A percentile compares a stretch with the other conserved stretches of the same genome.
Evolutionary conservation across 805 yeast genomes (phyloP).

Genomic region (Lachancea mirantina): DNA sequence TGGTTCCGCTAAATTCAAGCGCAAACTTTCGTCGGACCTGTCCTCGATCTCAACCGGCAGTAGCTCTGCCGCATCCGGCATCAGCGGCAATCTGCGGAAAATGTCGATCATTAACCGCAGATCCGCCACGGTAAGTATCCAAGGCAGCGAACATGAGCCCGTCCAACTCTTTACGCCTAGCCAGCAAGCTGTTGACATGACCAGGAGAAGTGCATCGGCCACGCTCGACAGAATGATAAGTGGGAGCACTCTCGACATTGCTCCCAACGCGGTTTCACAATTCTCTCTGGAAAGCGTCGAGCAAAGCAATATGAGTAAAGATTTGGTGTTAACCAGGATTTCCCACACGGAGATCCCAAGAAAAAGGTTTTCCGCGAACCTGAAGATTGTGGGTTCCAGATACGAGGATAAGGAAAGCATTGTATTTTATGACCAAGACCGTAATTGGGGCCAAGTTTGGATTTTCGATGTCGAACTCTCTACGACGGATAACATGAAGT

Average conservation of each 20-base stretch:
- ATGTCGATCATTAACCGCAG: conserved; percentile 20
- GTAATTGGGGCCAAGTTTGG: conserved; percentile 42
- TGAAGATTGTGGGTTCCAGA: conserved; percentile 35
- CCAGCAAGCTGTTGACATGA: conserved; percentile 2
- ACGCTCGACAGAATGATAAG: conserved; percentile 25
- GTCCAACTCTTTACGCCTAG: conserved; percentile 21
- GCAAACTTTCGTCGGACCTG: too few relatives aligned
- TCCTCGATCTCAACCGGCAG: neutral
- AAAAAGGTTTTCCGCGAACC: conserved; percentile 24
- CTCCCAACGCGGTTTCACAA: conserved; percentile 15
- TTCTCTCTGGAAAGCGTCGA: conserved; percentile 8
- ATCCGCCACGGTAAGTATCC: conserved; percentile 12
- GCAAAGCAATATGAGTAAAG: conserved; percentile 45
- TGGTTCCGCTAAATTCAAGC: too few relatives aligned
- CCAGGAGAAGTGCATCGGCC: conserved; percentile 24
- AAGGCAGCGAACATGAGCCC: conserved; percentile 1
- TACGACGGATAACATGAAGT: conserved; percentile 20
- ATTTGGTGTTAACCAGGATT: conserved; percentile 60
- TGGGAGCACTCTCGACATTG: conserved; percentile 8
- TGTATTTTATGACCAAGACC: conserved; percentile 41
- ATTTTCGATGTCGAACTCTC: conserved; percentile 30
- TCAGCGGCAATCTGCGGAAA: conserved; percentile 14
- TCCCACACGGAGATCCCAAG: conserved; percentile 35
- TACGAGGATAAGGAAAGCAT: conserved; percentile 56
- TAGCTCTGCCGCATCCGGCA: conserved; percentile 4